Conservation (phyloP, 1,284 basidiomycete species). For the Sporisorium exsertum region DNA sequence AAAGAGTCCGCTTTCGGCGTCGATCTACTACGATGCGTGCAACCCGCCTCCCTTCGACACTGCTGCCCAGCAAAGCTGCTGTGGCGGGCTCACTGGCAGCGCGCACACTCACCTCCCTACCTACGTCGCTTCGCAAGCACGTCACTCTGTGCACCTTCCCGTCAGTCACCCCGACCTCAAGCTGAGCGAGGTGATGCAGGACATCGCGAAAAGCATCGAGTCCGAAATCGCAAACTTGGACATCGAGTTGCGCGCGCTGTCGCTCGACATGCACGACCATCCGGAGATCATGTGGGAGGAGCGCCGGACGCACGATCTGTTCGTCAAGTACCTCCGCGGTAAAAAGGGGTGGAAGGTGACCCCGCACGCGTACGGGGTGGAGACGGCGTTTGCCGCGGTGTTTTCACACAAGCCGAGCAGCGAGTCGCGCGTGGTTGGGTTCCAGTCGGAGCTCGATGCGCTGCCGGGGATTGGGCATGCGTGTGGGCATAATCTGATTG, state of each 20-base stretch:
- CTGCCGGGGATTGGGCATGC: slow-evolving; percentile 73
- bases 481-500: slow-evolving; percentile 86
- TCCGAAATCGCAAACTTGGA: slow-evolving; percentile 50
- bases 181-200: slow-evolving; percentile 27
- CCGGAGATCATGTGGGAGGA: slow-evolving; percentile 68
- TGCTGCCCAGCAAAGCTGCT: slow-evolving; percentile 27
- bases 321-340: slow-evolving; percentile 48
- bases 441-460: slow-evolving; percentile 78
- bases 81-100: slow-evolving; percentile 21
- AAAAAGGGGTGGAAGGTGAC: slow-evolving; percentile 63
- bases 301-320: slow-evolving; percentile 59
- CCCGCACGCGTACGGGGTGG: slow-evolving; percentile 60
- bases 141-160: slow-evolving; percentile 16
- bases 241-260: slow-evolving; percentile 65
- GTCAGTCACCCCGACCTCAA: slow-evolving; percentile 7
- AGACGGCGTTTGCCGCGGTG: slow-evolving; percentile 81
- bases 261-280: slow-evolving; percentile 66
- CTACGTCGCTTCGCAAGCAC: slow-evolving; percentile 34
- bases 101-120: slow-evolving; percentile 34
- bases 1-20: slow-evolving; percentile 34
- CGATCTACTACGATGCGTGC: slow-evolving; percentile 48
- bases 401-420: slow-evolving; percentile 70
- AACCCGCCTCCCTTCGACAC: slow-evolving; percentile 36
- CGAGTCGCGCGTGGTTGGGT: slow-evolving; percentile 58
- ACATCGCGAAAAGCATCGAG: slow-evolving; percentile 52